Base-by-base conservation (phyloP, 345 rosid species). In the Microthlaspi erraticum region DNA sequence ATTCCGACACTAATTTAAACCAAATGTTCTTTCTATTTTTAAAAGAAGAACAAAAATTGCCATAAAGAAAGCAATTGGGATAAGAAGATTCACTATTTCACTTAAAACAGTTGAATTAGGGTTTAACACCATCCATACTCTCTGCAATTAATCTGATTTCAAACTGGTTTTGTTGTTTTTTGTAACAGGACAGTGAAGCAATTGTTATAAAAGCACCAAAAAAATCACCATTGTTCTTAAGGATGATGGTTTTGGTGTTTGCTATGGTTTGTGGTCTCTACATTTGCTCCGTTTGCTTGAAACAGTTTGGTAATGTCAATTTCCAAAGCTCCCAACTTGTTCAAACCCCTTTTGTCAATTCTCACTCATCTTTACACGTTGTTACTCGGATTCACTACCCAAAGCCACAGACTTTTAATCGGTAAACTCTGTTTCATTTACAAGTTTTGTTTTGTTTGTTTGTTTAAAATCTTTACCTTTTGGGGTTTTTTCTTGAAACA, bases 181-280 rank as follows among this genome's bases (percentile, higher is more conserved):
- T 66, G 39, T 54, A 18, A 69, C 93, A 94, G 95, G 90, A 83
- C 61, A 87, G 78, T 70, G 61, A 83, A 68, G 36, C 58, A 6
- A 37, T 87, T 51, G 80, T 86, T 32, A 63, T 89, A 72, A 94
- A 89, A 73, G 80, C 85, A 66, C 76, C 82, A 14, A 94, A 88
- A 86, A 89, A 84, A 51, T 81, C 95, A 68, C 89, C 96, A 6
- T 72, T 84, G 75, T 82, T 94, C 61, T 81, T 81, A 41, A 87
- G 93, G 78, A 85, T 84, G 87, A 75, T 88, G 60, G 87, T 88
- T 46, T 72, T 94, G 39, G 54, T 89, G 51, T 85, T 91, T 68
- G 87, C 87, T 1, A 80, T 77, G 88, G 80, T 85, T 12, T 94
- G 88, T 75, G 93, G 96, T 36, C 77, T 91, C 57, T 89, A 76